phyloP scores from a whole-genome alignment of 768 basidiomycete genomes.

The Clathrus columnatus region DNA sequence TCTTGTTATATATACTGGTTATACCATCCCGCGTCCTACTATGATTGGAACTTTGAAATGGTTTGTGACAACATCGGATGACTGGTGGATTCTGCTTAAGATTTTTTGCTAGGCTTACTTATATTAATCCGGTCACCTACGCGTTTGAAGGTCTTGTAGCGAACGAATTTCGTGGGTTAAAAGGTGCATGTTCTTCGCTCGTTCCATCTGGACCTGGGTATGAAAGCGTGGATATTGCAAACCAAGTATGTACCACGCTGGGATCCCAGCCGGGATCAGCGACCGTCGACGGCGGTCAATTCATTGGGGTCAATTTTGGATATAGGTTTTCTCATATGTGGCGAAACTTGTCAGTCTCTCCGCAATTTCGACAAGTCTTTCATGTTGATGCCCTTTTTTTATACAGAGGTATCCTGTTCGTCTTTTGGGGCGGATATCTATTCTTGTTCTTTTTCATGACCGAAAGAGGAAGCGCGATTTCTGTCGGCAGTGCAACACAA shows the following conservation, averaged over 20 bases:
- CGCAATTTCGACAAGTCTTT: not conserved
- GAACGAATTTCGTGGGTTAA: conserved; percentile 72
- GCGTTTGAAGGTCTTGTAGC: conserved; percentile 68
- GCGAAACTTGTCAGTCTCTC: conserved; percentile 32
- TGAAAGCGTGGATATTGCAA: conserved; percentile 41
- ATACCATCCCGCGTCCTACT: conserved; percentile 47
- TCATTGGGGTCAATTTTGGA: conserved; percentile 35
- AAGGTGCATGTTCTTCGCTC: conserved; percentile 50
- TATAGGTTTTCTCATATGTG: conserved; percentile 41
- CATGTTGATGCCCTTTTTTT: not conserved
- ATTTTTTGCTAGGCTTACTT: conserved; percentile 28
- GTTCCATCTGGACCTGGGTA: conserved; percentile 60
- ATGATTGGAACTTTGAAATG: conserved; percentile 66
- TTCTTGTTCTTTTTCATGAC: conserved; percentile 47
- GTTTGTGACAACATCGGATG: conserved; percentile 33
- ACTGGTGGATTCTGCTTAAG: conserved; percentile 16
- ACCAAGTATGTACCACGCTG: conserved; percentile 72
- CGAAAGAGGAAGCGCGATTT: conserved; percentile 36
- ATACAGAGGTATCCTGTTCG: conserved; percentile 49
- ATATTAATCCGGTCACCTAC: conserved; percentile 51
- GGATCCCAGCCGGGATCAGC: conserved; percentile 53
- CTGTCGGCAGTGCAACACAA: conserved; percentile 31
- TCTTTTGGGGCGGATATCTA: conserved; percentile 54
- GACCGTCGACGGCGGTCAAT: conserved; percentile 46
- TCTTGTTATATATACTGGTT: conserved; percentile 52